Base-by-base conservation (phyloP, 345 rosid genomes). In the Salix suchowensis region DNA sequence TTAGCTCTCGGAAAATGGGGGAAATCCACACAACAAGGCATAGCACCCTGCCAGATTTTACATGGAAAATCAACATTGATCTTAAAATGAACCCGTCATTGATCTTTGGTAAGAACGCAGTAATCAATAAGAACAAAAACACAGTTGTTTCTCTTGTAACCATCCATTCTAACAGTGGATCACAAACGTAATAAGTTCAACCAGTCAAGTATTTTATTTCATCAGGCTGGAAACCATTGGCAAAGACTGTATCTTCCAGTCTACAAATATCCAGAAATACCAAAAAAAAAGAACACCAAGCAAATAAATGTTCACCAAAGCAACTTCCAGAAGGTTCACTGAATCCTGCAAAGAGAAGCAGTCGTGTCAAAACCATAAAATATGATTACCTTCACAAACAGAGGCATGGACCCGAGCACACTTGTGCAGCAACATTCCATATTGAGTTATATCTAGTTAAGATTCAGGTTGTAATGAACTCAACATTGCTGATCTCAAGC, bases 181-280 rank as follows among this genome's bases (percentile, higher is more conserved):
- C 58, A 60, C 26, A 19, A 34, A 64, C 26, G 68, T 48, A 58
- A 65, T 14, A 65, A 67, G 68, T 69, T 62, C 30, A 30, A 69
- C 24, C 50, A 62, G 44, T 54, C 76, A 64, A 52, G 76, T 65
- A 64, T 62, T 65, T 84, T 78, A 80, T 80, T 83, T 78, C 69
- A 78, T 72, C 60, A 65, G n/a, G 40, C 39, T 42, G 34, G 34
- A 34, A 75, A 6, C 74, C 76, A 66, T 9, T 48, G 44, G 72
- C 62, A 46, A 77, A 42, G 68, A 62, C 77, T 52, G 77, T 62
- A 80, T 80, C 71, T 72, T 74, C 67, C 74, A 58, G 76, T 69
- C 74, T 58, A 76, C 26, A 67, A 36, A 70, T 36, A 65, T 66
- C 55, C 77, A 78, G 68, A 72, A 81, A 76, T 55, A 37, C 24